phyloP scores from a whole-genome alignment of 2,329 filamentous ascomycete species.

The Chrysosphaeria jannelii region DNA sequence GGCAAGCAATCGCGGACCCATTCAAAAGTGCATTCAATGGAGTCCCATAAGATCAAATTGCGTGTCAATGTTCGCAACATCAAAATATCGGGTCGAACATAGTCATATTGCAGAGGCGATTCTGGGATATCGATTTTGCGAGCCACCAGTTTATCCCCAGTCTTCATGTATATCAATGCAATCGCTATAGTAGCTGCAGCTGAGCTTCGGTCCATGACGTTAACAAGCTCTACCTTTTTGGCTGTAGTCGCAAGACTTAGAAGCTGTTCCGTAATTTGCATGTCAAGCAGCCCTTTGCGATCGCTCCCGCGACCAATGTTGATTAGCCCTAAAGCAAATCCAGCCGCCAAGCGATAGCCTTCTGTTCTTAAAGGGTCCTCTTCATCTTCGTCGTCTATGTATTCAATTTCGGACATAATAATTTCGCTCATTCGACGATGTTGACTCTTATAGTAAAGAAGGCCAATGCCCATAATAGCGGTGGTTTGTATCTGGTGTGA shows the following conservation, averaged over 20 bases:
- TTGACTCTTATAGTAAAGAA: constrained; percentile 82
- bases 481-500: constrained; percentile 85
- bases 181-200: constrained; percentile 81
- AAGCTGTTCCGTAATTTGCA: constrained; percentile 72
- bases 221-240: constrained; percentile 74
- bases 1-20: constrained; percentile 61
- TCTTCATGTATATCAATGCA: constrained; percentile 89
- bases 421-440: constrained; percentile 97
- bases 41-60: constrained; percentile 78
- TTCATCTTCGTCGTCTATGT: constrained; percentile 53
- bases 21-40: constrained; percentile 37
- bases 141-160: constrained; percentile 60
- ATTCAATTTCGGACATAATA: constrained; percentile 91
- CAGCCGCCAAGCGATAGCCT: constrained; percentile 83
- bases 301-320: constrained; percentile 80
- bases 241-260: constrained; percentile 61
- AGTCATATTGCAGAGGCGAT: constrained; percentile 74
- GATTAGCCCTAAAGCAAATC: constrained; percentile 78
- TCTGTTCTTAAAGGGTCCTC: constrained; percentile 70
- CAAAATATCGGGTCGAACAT: constrained; percentile 77
- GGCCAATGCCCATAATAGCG: constrained; percentile 84
- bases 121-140: constrained; percentile 83
- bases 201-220: constrained; percentile 75
- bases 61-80: constrained; percentile 67
- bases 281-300: constrained; percentile 68